Base-by-base conservation (phyloP, 148 eudicot species). In the Rhododendron henanense region DNA sequence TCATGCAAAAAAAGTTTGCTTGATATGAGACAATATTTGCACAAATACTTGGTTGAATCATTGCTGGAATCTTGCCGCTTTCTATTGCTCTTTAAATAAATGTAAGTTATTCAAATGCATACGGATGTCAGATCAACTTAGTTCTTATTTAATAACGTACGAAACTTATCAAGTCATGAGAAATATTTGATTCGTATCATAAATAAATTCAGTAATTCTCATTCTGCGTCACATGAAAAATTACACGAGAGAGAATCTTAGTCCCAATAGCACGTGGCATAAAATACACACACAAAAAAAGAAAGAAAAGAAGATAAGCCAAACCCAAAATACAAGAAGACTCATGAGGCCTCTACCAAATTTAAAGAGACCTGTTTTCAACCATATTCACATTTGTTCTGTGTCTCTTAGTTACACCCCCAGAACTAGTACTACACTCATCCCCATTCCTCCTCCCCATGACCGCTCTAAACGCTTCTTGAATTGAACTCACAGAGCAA, bases 401-500 rank as follows among this genome's bases (percentile, higher is more conserved):
- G 90, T 97, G 99, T 87, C 98, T 93, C 93, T 97, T 97, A 88
- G 1, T 71, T 13, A 94, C 93, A 93, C 89, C 93, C 84, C 95
- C 98, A 11, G 96, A 91, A 59, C 65, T 59, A 78, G 94, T 71
- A 71, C 39, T 88, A 11, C 93, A 88, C n/a, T 95, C 95, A 9
- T 91, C 95, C 3, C 93, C 94, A 25, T 47, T 90, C 0, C 95
- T 77, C 87, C 91, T 95, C 90, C 94, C 98, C 93, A 97, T 91
- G 0, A 94, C 98, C 13, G 93, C 92, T 89, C 87, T 95, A 55
- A 97, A 90, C 13, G 94, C 99, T 86, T 95, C 98, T 76, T 97
- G 92, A 59, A 97, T 94, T 23, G 98, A 93, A 77, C 89, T 90
- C 83, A 95, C 74, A 10, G 91, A 91, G 82, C 85, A 92, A 41